These are phyloP conservation scores for Candida taoyuanica DNA, from an alignment of 805 yeast genomes.

Conservation along the genomic window DNA sequence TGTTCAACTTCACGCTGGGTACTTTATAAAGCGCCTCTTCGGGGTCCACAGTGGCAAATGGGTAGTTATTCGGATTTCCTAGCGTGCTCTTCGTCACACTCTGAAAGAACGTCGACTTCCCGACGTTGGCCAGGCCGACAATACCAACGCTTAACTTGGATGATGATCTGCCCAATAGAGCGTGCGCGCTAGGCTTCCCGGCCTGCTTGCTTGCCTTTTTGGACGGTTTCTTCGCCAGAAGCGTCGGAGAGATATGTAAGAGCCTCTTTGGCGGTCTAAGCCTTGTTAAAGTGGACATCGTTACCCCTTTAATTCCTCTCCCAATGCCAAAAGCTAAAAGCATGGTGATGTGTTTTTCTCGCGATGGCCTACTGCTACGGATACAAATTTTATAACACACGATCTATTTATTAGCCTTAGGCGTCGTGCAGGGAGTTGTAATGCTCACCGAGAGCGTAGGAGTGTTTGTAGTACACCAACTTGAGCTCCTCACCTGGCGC, in stretches of 20 bases:
- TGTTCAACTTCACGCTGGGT: conserved; percentile 58
- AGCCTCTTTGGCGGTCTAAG: conserved; percentile 12
- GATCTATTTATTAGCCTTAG: no score
- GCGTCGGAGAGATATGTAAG: conserved; percentile 4
- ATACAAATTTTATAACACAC: no score
- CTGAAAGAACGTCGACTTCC: conserved; percentile 77
- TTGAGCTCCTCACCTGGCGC: conserved; percentile 47
- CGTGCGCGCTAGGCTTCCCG: conserved; percentile 5
- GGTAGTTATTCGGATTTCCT: conserved; percentile 76
- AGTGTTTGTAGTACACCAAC: conserved; percentile 78
- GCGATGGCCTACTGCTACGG: no score
- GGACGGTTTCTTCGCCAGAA: conserved; percentile 19
- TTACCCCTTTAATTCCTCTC: no score
- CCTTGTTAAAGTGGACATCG: no score
- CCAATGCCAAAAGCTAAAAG: no score
- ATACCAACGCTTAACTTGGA: conserved; percentile 45
- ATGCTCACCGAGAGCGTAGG: conserved; percentile 91
- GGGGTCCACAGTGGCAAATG: conserved; percentile 76
- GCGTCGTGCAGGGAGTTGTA: conserved; percentile 72
- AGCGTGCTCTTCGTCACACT: conserved; percentile 68
- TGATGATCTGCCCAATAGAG: conserved; percentile 26
- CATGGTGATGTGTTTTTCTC: no score
- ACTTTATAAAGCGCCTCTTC: conserved; percentile 73
- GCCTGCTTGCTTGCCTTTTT: conserved; percentile 4
- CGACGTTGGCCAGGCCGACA: conserved; percentile 79